These are phyloP conservation scores for Ziziphus jujuba DNA, from an alignment of 306 rosid species.

Conservation along the genomic window DNA sequence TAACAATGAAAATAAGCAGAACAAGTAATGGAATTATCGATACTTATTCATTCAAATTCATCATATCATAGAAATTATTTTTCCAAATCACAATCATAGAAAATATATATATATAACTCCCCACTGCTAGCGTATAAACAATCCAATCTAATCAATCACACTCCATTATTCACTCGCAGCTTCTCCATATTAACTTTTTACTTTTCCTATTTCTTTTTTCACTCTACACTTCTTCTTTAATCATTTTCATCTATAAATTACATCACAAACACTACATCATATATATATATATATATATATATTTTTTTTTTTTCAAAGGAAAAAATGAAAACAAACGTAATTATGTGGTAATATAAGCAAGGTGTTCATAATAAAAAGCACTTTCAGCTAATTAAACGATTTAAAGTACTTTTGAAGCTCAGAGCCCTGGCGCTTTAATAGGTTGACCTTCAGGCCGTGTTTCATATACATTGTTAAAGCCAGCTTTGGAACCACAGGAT, in stretches of 20 bases:
- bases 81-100: not conserved
- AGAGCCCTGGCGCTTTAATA: constrained; percentile 35
- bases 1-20: too few relatives aligned
- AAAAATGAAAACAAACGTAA: not conserved
- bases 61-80: not conserved
- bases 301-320: too few relatives aligned
- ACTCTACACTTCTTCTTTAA: not conserved
- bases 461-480: constrained; percentile 87
- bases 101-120: not conserved
- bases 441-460: constrained; percentile 65
- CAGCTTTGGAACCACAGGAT: constrained; percentile 74
- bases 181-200: not conserved
- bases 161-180: constrained; percentile 30
- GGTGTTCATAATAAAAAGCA: too few relatives aligned
- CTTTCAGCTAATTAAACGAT: too few relatives aligned
- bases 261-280: not conserved
- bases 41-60: not conserved
- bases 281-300: too few relatives aligned
- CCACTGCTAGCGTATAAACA: not conserved
- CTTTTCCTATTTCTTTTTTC: too few relatives aligned
- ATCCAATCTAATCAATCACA: not conserved
- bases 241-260: not conserved
- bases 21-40: too few relatives aligned
- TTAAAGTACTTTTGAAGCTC: constrained; percentile 34
- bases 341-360: not conserved